Conservation (phyloP, 139 green algal species). For the Haematococcus lacustris region DNA sequence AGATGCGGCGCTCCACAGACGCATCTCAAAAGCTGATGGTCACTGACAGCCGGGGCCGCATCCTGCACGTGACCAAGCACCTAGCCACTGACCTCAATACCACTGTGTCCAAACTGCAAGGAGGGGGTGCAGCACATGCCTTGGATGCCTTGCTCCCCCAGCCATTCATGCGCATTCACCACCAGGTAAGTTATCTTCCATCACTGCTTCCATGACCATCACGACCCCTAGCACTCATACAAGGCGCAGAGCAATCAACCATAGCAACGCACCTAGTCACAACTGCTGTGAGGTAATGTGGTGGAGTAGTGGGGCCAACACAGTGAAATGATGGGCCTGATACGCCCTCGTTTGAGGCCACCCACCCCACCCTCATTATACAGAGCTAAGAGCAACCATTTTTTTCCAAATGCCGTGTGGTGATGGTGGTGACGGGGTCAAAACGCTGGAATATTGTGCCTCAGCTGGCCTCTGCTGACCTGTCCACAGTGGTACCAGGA, state of each 20-base stretch:
- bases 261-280: too few species aligned
- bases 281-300: too few species aligned
- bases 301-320: too few species aligned
- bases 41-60: constrained; percentile 29
- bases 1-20: neutral
- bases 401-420: neutral
- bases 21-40: constrained; percentile 29
- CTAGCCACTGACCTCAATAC: constrained; percentile 25
- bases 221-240: too few species aligned
- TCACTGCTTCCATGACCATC: too few species aligned
- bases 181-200: constrained; percentile 1
- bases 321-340: neutral
- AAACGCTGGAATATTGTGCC: neutral
- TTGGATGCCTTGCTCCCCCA: neutral
- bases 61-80: constrained; percentile 30
- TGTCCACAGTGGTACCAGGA: neutral
- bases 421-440: neutral
- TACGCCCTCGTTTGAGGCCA: too few species aligned
- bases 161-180: constrained; percentile 5
- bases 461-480: neutral
- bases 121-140: neutral
- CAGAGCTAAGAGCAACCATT: too few species aligned
- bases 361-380: too few species aligned
- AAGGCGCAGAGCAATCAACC: too few species aligned
- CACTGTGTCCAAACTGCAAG: constrained; percentile 4